Percentiles rank a stretch among this genome's conserved stretches.
These are phyloP conservation scores for Pythium plurisporium DNA, from an alignment of 352 stramenopile species.

Conservation along the genomic window DNA sequence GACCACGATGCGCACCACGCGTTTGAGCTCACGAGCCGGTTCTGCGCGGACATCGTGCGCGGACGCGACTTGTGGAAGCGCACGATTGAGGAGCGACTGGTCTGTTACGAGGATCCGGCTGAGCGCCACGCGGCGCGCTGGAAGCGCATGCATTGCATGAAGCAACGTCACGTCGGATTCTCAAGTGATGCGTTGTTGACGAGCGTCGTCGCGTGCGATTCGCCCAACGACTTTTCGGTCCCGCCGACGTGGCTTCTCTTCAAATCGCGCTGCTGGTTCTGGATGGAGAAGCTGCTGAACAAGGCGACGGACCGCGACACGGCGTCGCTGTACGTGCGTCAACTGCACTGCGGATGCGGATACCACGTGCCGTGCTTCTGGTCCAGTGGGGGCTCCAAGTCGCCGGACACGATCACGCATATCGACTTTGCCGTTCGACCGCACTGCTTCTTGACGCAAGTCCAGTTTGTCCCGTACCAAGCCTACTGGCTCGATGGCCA, in stretches of 20 bases:
- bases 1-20: slow-evolving; percentile 18
- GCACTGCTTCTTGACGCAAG: slow-evolving; percentile 8
- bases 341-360: slow-evolving; percentile 21
- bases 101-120: slow-evolving; percentile 5
- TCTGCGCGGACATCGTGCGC: background rate
- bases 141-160: slow-evolving; percentile 21
- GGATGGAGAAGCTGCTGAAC: slow-evolving; percentile 24
- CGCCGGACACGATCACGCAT: background rate
- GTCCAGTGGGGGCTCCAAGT: slow-evolving; percentile 11
- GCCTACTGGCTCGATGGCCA: slow-evolving; percentile 16
- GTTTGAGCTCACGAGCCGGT: slow-evolving; percentile 8
- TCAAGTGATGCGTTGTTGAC: slow-evolving; percentile 18
- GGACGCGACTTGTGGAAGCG: slow-evolving; percentile 6
- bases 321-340: slow-evolving; percentile 17
- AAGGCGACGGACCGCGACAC: slow-evolving; percentile 12
- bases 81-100: background rate
- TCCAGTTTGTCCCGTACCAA: slow-evolving; percentile 22
- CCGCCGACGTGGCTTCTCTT: slow-evolving; percentile 20
- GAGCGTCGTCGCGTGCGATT: slow-evolving; percentile 6
- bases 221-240: slow-evolving; percentile 14
- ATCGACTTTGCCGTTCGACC: slow-evolving; percentile 16
- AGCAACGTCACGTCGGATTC: background rate
- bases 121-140: background rate
- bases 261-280: slow-evolving; percentile 25
- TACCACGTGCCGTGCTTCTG: slow-evolving; percentile 25